Evolutionary conservation across 371 early-diverging fungal genomes (phyloP).

Genomic region (Mucor racemosus): DNA sequence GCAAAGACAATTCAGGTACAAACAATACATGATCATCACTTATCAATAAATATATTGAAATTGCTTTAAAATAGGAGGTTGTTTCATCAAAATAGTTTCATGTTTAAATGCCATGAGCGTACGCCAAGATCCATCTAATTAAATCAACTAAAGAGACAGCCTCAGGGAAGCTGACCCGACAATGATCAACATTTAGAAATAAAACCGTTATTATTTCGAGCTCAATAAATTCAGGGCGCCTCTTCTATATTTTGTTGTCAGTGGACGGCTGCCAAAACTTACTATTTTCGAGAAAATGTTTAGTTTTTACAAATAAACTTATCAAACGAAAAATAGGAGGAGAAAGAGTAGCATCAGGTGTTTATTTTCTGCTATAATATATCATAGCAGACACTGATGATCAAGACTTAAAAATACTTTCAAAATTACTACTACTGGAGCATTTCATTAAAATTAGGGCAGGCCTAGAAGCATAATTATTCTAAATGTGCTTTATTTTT

Average conservation of each 20-base stretch:
- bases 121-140: not conserved
- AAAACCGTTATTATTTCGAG: not conserved
- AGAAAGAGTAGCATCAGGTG: not conserved
- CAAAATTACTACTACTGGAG: no score
- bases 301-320: not conserved
- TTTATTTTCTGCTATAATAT: not conserved
- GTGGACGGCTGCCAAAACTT: not conserved
- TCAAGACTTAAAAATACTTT: no score
- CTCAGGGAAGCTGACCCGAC: not conserved
- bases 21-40: not conserved
- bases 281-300: not conserved
- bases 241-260: not conserved
- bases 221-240: not conserved
- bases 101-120: not conserved
- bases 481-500: not conserved
- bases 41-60: not conserved
- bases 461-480: not conserved
- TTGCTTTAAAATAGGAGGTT: not conserved
- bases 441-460: no score
- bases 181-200: not conserved
- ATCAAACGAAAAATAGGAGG: not conserved
- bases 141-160: not conserved
- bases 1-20: not conserved
- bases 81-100: not conserved
- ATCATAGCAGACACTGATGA: no score